A percentile compares a stretch with the other conserved stretches of the same genome.
phyloP scores from a whole-genome alignment of 2,329 filamentous ascomycete species.

The Leptosphaerulina australis region DNA sequence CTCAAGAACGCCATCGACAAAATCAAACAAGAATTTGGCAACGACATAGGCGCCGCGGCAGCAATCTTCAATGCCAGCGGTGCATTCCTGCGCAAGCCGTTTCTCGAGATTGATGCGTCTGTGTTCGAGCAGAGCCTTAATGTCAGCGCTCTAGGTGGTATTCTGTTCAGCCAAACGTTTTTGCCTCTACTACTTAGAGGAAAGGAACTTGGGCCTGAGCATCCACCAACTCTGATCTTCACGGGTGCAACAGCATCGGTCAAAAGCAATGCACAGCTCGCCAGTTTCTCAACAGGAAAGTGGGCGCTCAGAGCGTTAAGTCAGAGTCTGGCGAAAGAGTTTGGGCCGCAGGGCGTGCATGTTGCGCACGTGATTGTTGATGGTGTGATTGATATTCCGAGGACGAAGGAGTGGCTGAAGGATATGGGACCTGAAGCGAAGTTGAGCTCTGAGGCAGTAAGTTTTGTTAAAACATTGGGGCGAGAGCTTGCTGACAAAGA shows the following conservation, averaged over 20 bases:
- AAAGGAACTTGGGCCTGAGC: conserved; percentile 54
- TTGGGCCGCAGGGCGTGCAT: conserved; percentile 82
- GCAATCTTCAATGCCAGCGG: conserved; percentile 75
- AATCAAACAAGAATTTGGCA: conserved; percentile 65
- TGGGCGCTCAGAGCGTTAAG: conserved; percentile 76
- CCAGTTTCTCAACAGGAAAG: conserved; percentile 77
- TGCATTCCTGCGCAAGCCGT: conserved; percentile 63
- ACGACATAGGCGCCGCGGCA: conserved; percentile 56
- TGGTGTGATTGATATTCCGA: conserved; percentile 81
- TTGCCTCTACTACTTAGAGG: conserved; percentile 73
- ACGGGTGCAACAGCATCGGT: conserved; percentile 85
- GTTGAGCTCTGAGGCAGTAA: conserved; percentile 74
- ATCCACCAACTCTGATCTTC: conserved; percentile 81
- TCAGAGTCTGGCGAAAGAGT: conserved; percentile 80
- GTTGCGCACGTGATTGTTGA: conserved; percentile 84
- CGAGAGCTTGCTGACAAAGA: conserved; percentile 1
- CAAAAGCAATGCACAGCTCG: conserved; percentile 71
- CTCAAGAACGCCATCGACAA: conserved; percentile 66
- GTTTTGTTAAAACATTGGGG: conserved; percentile 39
- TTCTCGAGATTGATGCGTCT: conserved; percentile 64
- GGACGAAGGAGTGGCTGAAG: conserved; percentile 66
- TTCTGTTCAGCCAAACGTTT: conserved; percentile 74
- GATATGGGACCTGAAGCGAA: conserved; percentile 67
- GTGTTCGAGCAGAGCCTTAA: conserved; percentile 61
- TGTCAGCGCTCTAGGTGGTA: conserved; percentile 65